phyloP scores from a whole-genome alignment of 768 basidiomycete genomes.

The Leccinum uliginosum region DNA sequence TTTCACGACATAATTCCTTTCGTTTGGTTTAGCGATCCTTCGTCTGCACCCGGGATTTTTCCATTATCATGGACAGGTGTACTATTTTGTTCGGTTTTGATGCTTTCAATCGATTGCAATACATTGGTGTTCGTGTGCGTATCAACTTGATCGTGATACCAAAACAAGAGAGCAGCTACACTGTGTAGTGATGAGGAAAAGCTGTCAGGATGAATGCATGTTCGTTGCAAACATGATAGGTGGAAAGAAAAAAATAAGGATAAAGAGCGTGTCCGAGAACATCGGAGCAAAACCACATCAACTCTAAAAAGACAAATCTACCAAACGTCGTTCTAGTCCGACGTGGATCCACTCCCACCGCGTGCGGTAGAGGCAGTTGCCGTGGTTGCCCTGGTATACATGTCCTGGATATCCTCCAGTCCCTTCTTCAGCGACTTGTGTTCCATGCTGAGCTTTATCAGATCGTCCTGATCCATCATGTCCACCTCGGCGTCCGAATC shows the following conservation, averaged over 20 bases:
- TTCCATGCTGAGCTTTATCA: constrained; percentile 40
- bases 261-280: background rate
- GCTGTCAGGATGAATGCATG: background rate
- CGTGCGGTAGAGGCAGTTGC: background rate
- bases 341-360: constrained; percentile 3
- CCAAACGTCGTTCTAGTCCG: constrained; percentile 7
- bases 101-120: too few relatives aligned
- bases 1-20: too few relatives aligned
- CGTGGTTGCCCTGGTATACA: constrained; percentile 28
- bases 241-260: background rate
- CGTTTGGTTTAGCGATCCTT: too few relatives aligned
- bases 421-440: constrained; percentile 50
- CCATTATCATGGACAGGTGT: too few relatives aligned
- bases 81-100: too few relatives aligned
- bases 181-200: background rate
- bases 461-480: constrained; percentile 49
- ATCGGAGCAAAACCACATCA: background rate
- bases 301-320: background rate
- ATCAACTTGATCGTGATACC: background rate
- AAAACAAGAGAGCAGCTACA: background rate
- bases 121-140: background rate
- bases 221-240: background rate
- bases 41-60: too few relatives aligned
- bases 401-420: constrained; percentile 44
- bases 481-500: constrained; percentile 56